Conservation (phyloP, 495 filamentous ascomycete species). For the Aspergillus sparsus region DNA sequence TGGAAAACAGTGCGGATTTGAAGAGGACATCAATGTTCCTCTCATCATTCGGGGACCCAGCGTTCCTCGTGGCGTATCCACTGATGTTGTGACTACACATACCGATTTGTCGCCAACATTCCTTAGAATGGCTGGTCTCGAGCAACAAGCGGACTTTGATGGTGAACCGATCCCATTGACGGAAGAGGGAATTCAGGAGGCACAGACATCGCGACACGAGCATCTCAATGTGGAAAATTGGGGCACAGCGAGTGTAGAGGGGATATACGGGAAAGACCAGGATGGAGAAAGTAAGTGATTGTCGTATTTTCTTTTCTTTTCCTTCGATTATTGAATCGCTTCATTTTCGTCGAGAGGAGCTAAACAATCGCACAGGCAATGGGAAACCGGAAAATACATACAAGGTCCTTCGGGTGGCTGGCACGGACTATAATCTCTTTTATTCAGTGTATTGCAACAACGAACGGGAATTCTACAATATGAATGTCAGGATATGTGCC, state of each 20-base stretch:
- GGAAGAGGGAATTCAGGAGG: slow-evolving; percentile 25
- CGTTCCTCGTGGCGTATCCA: slow-evolving; percentile 36
- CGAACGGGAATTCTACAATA: slow-evolving; percentile 58
- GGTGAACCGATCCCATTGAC: slow-evolving; percentile 51
- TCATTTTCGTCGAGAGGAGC: neutral
- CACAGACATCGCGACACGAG: slow-evolving; percentile 41
- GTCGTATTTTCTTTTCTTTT: slow-evolving; percentile 6
- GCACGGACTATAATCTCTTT: slow-evolving; percentile 49
- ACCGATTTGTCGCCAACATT: slow-evolving; percentile 64
- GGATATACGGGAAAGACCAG: slow-evolving; percentile 21
- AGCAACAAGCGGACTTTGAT: slow-evolving; percentile 49
- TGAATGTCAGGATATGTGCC: slow-evolving; percentile 33
- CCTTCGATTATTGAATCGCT: neutral
- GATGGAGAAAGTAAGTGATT: neutral
- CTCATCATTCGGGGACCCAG: slow-evolving; percentile 56
- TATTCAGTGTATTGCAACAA: slow-evolving; percentile 61
- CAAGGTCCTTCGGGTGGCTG: slow-evolving; percentile 54
- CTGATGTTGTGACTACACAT: slow-evolving; percentile 58
- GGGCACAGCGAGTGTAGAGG: slow-evolving; percentile 51
- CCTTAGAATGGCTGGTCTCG: slow-evolving; percentile 43
- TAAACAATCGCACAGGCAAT: slow-evolving; percentile 20
- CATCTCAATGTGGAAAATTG: slow-evolving; percentile 61
- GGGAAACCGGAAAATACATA: slow-evolving; percentile 50
- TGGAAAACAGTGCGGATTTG: slow-evolving; percentile 63
- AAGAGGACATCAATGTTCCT: slow-evolving; percentile 67